Percentiles rank a stretch among this genome's conserved stretches.
phyloP scores from a whole-genome alignment of 2,329 filamentous ascomycete species.

The Sclerotinia nivalis region DNA sequence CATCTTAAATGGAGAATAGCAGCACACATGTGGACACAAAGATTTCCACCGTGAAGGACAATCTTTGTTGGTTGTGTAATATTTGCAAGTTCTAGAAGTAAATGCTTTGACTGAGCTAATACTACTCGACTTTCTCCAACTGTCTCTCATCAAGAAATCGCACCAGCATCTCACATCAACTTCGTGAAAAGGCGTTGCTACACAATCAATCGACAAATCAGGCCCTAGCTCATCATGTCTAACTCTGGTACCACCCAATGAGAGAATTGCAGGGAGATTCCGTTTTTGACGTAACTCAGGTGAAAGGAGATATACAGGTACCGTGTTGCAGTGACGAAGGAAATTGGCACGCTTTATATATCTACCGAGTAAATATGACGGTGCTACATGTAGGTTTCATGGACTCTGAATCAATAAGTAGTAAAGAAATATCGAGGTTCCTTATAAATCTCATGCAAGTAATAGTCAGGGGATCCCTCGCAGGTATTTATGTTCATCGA shows the following conservation, averaged over 20 bases:
- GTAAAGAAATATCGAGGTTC: too few species aligned
- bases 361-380: too few species aligned
- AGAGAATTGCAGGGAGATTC: not conserved
- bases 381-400: too few species aligned
- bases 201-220: not conserved
- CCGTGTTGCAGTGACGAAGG: too few species aligned
- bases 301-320: too few species aligned
- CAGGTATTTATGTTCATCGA: too few species aligned
- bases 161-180: not conserved
- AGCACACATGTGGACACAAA: not conserved
- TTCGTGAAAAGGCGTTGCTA: not conserved
- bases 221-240: not conserved
- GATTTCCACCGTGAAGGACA: not conserved
- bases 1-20: not conserved
- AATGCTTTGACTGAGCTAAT: not conserved
- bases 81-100: not conserved
- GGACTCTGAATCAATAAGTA: too few species aligned
- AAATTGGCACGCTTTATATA: too few species aligned
- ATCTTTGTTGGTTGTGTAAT: not conserved
- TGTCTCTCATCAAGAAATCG: not conserved
- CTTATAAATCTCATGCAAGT: too few species aligned
- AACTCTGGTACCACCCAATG: accelerated
- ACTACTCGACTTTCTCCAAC: not conserved
- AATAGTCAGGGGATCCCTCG: too few species aligned
- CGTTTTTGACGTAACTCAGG: too few species aligned